Percentiles rank a stretch among this genome's conserved stretches.
Conservation (phyloP, 2,329 filamentous ascomycete genomes). For the Zasmidium citrigriseum region DNA sequence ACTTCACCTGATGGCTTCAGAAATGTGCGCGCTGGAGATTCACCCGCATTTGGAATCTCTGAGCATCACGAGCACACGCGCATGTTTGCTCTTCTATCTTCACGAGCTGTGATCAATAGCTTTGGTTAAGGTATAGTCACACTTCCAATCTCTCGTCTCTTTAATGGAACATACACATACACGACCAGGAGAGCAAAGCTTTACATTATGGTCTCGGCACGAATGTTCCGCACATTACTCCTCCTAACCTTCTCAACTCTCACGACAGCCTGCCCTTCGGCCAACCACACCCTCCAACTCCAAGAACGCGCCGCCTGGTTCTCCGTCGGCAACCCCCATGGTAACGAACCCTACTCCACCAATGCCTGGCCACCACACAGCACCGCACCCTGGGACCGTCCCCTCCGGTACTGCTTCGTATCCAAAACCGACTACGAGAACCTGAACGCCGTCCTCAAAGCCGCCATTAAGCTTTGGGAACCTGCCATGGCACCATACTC, state of each 20-base stretch:
- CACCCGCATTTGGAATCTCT: too few relatives aligned
- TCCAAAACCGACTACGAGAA: background rate
- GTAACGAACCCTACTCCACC: background rate
- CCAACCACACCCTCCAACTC: background rate
- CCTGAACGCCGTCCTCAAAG: background rate
- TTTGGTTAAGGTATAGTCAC: too few relatives aligned
- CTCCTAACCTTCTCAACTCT: background rate
- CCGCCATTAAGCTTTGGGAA: background rate
- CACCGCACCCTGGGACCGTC: background rate
- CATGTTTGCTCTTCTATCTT: too few relatives aligned
- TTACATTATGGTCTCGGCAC: background rate
- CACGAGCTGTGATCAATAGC: too few relatives aligned
- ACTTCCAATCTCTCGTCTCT: too few relatives aligned
- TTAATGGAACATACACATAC: too few relatives aligned
- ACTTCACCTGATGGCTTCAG: too few relatives aligned
- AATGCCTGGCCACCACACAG: background rate
- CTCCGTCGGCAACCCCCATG: background rate
- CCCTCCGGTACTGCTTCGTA: slow-evolving; percentile 3
- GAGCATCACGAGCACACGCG: too few relatives aligned
- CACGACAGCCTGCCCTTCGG: background rate
- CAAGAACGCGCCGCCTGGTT: background rate
- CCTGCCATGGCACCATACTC: background rate
- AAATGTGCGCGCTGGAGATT: too few relatives aligned
- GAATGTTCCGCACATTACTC: background rate
- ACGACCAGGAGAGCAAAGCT: background rate